phyloP scores from a whole-genome alignment of 306 rosid genomes.

The Acacia acuminata region DNA sequence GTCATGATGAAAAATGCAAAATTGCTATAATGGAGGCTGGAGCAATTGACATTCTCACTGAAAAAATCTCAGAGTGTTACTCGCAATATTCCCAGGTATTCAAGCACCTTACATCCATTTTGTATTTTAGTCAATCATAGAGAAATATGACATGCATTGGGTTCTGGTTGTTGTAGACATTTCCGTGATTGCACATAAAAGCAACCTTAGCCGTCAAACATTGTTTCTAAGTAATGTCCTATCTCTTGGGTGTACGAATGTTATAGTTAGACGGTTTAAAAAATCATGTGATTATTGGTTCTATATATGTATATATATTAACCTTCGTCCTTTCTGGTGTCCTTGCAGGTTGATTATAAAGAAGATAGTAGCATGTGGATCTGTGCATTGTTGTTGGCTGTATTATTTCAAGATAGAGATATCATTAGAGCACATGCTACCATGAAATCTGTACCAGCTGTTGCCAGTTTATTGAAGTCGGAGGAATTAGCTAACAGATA shows the following conservation, averaged over 20 bases:
- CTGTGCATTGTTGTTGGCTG: constrained; percentile 82
- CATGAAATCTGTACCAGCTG: constrained; percentile 85
- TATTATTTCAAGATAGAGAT: constrained; percentile 94
- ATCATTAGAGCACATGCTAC: constrained; percentile 93
- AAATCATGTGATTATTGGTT: constrained; percentile 28
- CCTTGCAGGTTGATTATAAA: constrained; percentile 71
- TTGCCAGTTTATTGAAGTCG: constrained; percentile 85
- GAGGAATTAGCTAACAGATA: constrained; percentile 84
- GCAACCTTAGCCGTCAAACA: neutral
- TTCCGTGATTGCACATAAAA: constrained; percentile 21
- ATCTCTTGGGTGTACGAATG: constrained; percentile 1
- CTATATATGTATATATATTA: neutral
- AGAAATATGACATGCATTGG: constrained; percentile 20
- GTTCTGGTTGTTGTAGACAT: constrained; percentile 8
- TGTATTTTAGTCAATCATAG: constrained; percentile 13
- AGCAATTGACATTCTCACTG: constrained; percentile 81
- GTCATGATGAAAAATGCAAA: constrained; percentile 81
- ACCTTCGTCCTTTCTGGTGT: constrained; percentile 33
- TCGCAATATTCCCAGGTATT: constrained; percentile 83
- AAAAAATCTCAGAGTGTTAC: constrained; percentile 69
- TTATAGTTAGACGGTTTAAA: neutral
- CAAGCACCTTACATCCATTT: constrained; percentile 19
- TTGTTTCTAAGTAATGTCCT: constrained; percentile 21
- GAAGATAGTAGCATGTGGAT: constrained; percentile 96
- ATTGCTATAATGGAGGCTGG: constrained; percentile 87